Base-by-base conservation (phyloP, 495 filamentous ascomycete species). In the Daldinia vernicosa region DNA sequence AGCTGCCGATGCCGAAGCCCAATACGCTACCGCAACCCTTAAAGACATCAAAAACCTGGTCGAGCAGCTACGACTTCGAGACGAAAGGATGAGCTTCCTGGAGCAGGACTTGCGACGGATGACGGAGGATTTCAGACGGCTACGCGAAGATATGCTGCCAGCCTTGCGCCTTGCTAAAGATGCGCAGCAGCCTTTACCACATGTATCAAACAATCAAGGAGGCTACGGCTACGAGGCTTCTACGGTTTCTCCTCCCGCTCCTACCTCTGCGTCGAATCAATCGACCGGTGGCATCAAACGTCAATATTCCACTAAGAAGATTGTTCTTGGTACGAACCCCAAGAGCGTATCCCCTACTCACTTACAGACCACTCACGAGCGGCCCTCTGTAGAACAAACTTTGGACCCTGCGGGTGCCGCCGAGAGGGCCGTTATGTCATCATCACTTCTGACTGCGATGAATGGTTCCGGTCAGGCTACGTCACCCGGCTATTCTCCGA, bases 11-110 rank as follows among this genome's bases (percentile, higher is more conserved):
- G 92, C 91, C 69, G 92, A 92, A 75, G 89, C 90, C 57, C 89
- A 89, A 65, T 93, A 95, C 74, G 89, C 93, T 57, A 90, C 89
- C 52, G 94, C 95, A 0, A 95, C 94, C 4, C 89, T 97, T 57
- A 93, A 97, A 64, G 95, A 99, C 76, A 90, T 98, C 66, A 91
- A 93, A 33, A 88, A 92, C 17, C 85, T 98, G 17, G 94, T 97
- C 67, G 90, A 93, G 63, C 92, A 94, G 33, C 89, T 99, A 26
- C 87, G 90, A 65, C 81, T 93, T 59, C 90, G 95, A 67, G 96
- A 99, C 74, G 92, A 97, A 78, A 89, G 92, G 47, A 92, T 98
- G 74, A 85, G 86, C 47, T 83, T 90, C 30, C 87, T 93, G 14
- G 94, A 98, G 77, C 84, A 87, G 35, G 93, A 98, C 74, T 76